These are phyloP conservation scores for Clathrospora elynae DNA, from an alignment of 2,329 filamentous ascomycete species.

Conservation along the genomic window DNA sequence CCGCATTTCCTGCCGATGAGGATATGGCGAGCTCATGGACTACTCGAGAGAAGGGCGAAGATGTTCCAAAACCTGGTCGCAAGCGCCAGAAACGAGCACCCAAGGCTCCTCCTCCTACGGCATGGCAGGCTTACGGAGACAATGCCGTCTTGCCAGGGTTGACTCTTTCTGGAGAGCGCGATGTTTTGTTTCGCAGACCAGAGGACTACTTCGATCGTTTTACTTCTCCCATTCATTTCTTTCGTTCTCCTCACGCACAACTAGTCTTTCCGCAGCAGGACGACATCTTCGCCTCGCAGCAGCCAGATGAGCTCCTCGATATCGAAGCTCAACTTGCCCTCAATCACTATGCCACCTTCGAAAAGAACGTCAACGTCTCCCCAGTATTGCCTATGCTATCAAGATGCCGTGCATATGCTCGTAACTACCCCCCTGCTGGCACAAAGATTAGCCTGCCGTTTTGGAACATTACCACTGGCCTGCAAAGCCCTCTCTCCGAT, in stretches of 20 bases:
- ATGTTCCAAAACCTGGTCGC: conserved; percentile 9
- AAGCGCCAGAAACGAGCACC: conserved; percentile 23
- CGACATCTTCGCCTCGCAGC: conserved; percentile 33
- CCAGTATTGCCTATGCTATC: conserved; percentile 30
- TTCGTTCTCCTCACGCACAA: conserved; percentile 51
- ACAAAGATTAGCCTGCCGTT: conserved; percentile 49
- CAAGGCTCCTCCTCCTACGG: conserved; percentile 26
- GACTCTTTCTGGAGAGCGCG: conserved; percentile 43
- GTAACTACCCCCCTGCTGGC: conserved; percentile 51
- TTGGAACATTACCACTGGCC: conserved; percentile 50
- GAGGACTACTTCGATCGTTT: conserved; percentile 57
- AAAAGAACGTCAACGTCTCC: conserved; percentile 4
- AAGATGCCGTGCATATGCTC: conserved; percentile 44
- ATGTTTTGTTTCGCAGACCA: conserved; percentile 49
- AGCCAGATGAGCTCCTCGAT: conserved; percentile 37
- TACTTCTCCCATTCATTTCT: conserved; percentile 57
- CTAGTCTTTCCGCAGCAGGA: conserved; percentile 33
- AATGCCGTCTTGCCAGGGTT: conserved; percentile 34
- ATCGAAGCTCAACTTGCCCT: conserved; percentile 37
- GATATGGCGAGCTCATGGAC: conserved; percentile 30
- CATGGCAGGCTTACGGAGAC: conserved; percentile 38
- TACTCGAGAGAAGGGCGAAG: conserved; percentile 8
- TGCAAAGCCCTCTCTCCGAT: conserved; percentile 46
- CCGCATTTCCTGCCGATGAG: conserved; percentile 36
- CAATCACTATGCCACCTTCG: conserved; percentile 36